Percentiles rank a stretch among this genome's conserved stretches.
Evolutionary conservation across 768 basidiomycete genomes (phyloP).

Genomic region (Russula compacta): DNA sequence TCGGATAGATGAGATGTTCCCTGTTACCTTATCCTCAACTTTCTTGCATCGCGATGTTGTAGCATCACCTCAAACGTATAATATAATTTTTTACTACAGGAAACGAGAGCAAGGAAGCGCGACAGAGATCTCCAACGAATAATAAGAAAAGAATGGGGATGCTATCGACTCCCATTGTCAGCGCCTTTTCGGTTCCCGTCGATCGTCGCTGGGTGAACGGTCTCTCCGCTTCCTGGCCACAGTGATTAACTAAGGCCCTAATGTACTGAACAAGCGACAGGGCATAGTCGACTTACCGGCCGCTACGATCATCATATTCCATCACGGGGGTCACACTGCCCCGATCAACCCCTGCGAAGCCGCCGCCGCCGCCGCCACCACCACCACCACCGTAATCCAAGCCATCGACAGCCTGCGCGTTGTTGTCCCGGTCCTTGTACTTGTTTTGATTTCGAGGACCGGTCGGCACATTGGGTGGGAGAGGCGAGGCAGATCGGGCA

Average conservation of each 20-base stretch:
- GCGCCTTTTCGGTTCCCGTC: slow-evolving; percentile 19
- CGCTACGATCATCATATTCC: slow-evolving; percentile 13
- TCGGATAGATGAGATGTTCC: too few relatives aligned
- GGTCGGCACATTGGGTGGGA: slow-evolving; percentile 81
- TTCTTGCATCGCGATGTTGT: neutral
- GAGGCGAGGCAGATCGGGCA: slow-evolving; percentile 71
- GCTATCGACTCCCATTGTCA: slow-evolving; percentile 1
- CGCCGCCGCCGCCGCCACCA: slow-evolving; percentile 20
- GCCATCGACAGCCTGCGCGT: slow-evolving; percentile 81
- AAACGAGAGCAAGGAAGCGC: neutral
- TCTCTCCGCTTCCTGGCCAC: slow-evolving; percentile 18
- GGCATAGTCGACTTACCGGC: slow-evolving; percentile 12
- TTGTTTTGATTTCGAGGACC: slow-evolving; percentile 84
- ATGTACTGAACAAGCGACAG: neutral
- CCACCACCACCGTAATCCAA: slow-evolving; percentile 67
- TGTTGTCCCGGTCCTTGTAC: slow-evolving; percentile 82
- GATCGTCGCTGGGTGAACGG: slow-evolving; percentile 20
- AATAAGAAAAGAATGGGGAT: neutral
- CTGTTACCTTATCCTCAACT: neutral
- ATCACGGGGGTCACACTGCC: slow-evolving; percentile 20
- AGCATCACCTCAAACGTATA: neutral
- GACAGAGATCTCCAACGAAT: neutral
- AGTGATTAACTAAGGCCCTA: neutral
- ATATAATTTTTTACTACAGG: neutral
- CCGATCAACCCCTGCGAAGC: slow-evolving; percentile 12